A percentile compares a stretch with the other conserved stretches of the same genome.
Conservation (phyloP, 257 asterid species). For the Fraxinus anomala region DNA sequence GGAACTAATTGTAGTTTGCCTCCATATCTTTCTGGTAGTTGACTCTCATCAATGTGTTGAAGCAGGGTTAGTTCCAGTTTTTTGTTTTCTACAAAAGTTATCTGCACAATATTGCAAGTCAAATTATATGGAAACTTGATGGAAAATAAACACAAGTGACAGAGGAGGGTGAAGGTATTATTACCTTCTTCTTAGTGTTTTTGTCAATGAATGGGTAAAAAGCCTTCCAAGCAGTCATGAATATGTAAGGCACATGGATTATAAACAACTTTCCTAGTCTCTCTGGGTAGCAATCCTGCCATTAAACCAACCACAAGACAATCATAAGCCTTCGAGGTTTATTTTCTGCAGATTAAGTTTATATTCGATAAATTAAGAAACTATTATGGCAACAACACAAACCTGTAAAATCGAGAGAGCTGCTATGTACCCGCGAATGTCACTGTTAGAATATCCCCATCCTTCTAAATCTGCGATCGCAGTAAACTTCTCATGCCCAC, state of each 20-base stretch:
- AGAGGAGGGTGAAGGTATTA: not conserved
- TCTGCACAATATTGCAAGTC: slow-evolving; percentile 44
- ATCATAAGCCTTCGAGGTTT: too few relatives aligned
- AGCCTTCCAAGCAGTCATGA: slow-evolving; percentile 89
- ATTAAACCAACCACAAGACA: not conserved
- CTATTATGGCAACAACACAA: not conserved
- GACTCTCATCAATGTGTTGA: slow-evolving; percentile 51
- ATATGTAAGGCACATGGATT: slow-evolving; percentile 71
- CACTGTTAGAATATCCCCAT: slow-evolving; percentile 79
- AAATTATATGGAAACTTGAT: not conserved
- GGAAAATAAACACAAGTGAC: not conserved
- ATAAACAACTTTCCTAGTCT: slow-evolving; percentile 74
- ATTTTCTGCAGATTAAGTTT: too few relatives aligned
- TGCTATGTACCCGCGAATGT: slow-evolving; percentile 77
- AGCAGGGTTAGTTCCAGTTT: slow-evolving; percentile 54
- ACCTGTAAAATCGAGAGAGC: slow-evolving; percentile 76
- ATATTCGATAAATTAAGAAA: too few relatives aligned
- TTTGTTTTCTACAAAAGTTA: slow-evolving; percentile 69
- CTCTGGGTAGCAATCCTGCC: slow-evolving; percentile 87
- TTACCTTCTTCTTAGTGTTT: slow-evolving; percentile 82
- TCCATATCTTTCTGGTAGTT: slow-evolving; percentile 65
- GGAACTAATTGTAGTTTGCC: slow-evolving; percentile 69
- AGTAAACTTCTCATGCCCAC: slow-evolving; percentile 77
- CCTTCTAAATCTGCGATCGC: slow-evolving; percentile 69
- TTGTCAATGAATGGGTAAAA: slow-evolving; percentile 79